Conservation (phyloP, 2,329 filamentous ascomycete genomes). For the Diplodia seriata region DNA sequence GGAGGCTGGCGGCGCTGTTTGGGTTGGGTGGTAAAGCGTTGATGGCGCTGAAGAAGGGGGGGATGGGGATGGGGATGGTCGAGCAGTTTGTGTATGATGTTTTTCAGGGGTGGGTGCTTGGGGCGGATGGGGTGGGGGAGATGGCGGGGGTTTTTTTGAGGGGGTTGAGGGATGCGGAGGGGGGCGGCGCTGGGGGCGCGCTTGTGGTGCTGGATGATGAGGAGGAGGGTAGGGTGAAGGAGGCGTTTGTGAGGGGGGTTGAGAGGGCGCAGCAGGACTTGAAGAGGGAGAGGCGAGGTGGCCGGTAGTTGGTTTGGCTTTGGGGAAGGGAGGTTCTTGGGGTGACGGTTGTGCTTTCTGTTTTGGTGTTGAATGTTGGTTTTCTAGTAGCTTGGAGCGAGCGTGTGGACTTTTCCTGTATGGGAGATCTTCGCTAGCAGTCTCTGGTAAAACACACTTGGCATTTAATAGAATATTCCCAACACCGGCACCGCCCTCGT, state of each 20-base stretch:
- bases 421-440: no score
- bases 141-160: not conserved
- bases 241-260: not conserved
- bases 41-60: not conserved
- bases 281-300: not conserved
- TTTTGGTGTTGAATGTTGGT: no score
- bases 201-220: not conserved
- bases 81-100: conserved; percentile 15
- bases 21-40: no score
- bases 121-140: not conserved
- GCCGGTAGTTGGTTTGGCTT: no score
- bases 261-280: not conserved
- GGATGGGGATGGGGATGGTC: not conserved
- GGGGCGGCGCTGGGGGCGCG: not conserved
- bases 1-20: not conserved
- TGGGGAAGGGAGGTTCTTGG: no score
- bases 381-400: no score
- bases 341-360: no score
- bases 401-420: no score
- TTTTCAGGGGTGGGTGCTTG: conserved; percentile 6
- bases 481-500: no score
- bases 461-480: no score
- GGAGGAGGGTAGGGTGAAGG: not conserved
- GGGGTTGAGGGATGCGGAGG: not conserved
- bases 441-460: no score